These are phyloP conservation scores for Pseudogymnoascus sp. DNA, from an alignment of 2,329 filamentous ascomycete genomes.

Conservation along the genomic window DNA sequence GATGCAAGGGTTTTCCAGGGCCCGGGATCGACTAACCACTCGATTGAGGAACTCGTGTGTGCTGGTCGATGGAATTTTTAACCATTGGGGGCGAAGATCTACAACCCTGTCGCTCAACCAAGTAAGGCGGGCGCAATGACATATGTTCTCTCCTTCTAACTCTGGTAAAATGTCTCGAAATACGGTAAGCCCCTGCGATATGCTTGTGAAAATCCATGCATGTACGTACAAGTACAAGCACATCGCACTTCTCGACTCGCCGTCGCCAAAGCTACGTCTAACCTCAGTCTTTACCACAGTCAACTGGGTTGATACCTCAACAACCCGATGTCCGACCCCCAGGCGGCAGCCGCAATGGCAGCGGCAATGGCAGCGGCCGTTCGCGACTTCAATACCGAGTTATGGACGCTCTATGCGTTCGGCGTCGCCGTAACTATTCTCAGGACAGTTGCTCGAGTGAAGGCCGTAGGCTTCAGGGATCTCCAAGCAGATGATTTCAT, in stretches of 20 bases:
- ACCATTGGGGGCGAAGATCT: background rate
- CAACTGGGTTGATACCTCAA: background rate
- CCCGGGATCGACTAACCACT: background rate
- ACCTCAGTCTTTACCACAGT: background rate
- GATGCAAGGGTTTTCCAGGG: background rate
- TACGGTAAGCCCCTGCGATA: background rate
- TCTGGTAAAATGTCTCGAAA: background rate
- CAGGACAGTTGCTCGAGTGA: slow-evolving; percentile 42
- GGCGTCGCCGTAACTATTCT: slow-evolving; percentile 43
- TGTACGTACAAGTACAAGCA: background rate
- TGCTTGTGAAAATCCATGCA: background rate
- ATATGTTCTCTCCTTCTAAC: background rate
- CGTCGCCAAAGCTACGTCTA: background rate
- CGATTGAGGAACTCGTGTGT: background rate
- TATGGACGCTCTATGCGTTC: slow-evolving; percentile 43
- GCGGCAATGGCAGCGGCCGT: slow-evolving; percentile 13
- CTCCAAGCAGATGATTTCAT: slow-evolving; percentile 53
- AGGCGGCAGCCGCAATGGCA: slow-evolving; percentile 14
- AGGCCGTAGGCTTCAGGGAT: slow-evolving; percentile 39
- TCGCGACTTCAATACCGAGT: slow-evolving; percentile 35
- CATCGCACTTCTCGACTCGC: background rate
- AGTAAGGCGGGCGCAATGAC: background rate
- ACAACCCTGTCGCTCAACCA: background rate
- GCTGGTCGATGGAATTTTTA: background rate
- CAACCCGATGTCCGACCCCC: slow-evolving; percentile 13